Evolutionary conservation across 2,329 filamentous ascomycete genomes (phyloP).

Genomic region (Chaetomium sp.): DNA sequence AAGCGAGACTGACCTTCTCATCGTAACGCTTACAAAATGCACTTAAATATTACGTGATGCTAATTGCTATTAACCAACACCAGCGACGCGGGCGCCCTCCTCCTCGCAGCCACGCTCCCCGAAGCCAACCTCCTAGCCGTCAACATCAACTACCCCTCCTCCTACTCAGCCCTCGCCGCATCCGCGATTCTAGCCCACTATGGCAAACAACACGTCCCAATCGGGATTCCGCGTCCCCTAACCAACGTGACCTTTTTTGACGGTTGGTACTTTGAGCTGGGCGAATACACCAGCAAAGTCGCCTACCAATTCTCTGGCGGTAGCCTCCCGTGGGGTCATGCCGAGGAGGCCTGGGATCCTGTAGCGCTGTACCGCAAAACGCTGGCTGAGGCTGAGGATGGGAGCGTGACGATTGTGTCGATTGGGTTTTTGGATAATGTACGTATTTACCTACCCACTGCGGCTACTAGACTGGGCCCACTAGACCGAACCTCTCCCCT

Average conservation of each 20-base stretch:
- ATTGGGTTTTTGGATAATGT: conserved; percentile 19
- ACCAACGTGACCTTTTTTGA: conserved; percentile 40
- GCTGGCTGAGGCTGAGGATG: conserved; percentile 33
- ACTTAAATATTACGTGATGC: not conserved
- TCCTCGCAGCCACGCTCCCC: conserved; percentile 35
- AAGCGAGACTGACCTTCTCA: conserved; percentile 1
- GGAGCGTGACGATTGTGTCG: conserved; percentile 32
- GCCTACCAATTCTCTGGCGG: conserved; percentile 37
- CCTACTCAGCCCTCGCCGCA: conserved; percentile 36
- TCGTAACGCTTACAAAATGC: not conserved
- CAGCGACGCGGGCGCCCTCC: conserved; percentile 37
- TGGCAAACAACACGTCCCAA: conserved; percentile 30
- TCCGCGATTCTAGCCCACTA: conserved; percentile 38
- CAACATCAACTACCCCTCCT: conserved; percentile 36
- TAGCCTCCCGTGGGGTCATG: conserved; percentile 29
- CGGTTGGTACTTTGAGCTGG: conserved; percentile 30
- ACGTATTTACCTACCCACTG: not conserved
- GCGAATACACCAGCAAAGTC: conserved; percentile 42
- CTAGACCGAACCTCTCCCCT: not conserved
- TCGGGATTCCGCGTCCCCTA: conserved; percentile 36
- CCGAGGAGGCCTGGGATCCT: conserved; percentile 35
- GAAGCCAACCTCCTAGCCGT: conserved; percentile 34
- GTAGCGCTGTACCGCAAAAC: conserved; percentile 40
- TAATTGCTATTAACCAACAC: not conserved
- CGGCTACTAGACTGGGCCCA: no score